phyloP scores from a whole-genome alignment of 305 asterid species.

The Fraxinus dipetala region DNA sequence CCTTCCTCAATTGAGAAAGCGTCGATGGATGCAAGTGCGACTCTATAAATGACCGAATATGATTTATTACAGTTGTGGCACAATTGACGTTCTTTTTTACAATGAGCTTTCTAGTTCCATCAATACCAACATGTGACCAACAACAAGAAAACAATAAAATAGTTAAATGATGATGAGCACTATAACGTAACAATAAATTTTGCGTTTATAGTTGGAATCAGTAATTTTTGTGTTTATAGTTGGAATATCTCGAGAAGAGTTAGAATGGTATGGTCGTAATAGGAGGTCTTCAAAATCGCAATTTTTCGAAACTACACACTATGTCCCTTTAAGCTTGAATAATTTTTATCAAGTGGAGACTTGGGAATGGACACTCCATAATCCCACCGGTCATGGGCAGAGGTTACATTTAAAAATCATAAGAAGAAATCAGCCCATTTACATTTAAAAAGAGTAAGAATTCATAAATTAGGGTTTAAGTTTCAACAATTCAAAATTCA shows the following conservation, averaged over 20 bases:
- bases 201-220: not conserved
- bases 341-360: not conserved
- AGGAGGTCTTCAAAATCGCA: not conserved
- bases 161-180: not conserved
- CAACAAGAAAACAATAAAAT: not conserved
- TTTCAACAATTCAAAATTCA: too few species aligned
- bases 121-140: not conserved
- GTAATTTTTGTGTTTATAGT: too few species aligned
- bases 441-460: too few species aligned
- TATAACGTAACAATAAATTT: too few species aligned
- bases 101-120: not conserved
- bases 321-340: not conserved
- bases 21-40: not conserved
- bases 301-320: not conserved
- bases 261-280: too few species aligned
- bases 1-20: not conserved
- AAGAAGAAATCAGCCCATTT: too few species aligned
- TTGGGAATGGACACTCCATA: not conserved
- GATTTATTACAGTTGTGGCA: not conserved
- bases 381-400: not conserved
- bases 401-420: too few species aligned
- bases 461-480: too few species aligned
- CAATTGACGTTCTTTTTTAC: not conserved
- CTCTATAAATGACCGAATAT: not conserved
- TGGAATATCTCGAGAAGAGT: not conserved